These are phyloP conservation scores for Fremontodendron californicum DNA, from an alignment of 345 rosid genomes.

Conservation along the genomic window DNA sequence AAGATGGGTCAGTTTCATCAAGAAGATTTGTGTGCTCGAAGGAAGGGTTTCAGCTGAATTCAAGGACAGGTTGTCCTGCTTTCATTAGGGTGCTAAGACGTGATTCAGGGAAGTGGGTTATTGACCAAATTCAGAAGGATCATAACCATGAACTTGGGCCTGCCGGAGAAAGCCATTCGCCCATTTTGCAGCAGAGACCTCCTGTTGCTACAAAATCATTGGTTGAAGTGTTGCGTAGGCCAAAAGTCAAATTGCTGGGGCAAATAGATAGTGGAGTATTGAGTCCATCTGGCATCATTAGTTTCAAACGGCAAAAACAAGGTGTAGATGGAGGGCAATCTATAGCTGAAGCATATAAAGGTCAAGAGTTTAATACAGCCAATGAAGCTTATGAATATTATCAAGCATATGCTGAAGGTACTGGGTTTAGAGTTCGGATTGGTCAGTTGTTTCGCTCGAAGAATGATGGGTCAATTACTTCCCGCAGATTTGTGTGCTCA, in stretches of 20 bases:
- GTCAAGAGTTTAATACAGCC: constrained; percentile 70
- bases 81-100: constrained; percentile 74
- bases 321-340: constrained; percentile 41
- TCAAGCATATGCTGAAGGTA: constrained; percentile 56
- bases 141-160: constrained; percentile 82
- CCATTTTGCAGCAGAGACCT: constrained; percentile 32
- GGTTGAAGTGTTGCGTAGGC: constrained; percentile 36
- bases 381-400: constrained; percentile 77
- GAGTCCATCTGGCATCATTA: constrained; percentile 43
- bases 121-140: constrained; percentile 77
- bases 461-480: constrained; percentile 74
- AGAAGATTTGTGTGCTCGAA: constrained; percentile 82
- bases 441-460: constrained; percentile 93
- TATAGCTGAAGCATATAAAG: constrained; percentile 49
- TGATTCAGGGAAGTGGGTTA: constrained; percentile 84
- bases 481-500: constrained; percentile 85
- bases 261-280: constrained; percentile 37
- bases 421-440: constrained; percentile 76
- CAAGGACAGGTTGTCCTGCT: constrained; percentile 87
- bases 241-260: constrained; percentile 49
- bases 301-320: constrained; percentile 53
- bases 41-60: constrained; percentile 85
- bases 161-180: constrained; percentile 30
- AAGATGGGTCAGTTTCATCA: constrained; percentile 77
- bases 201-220: constrained; percentile 37